Evolutionary conservation across 2,329 filamentous ascomycete genomes (phyloP), one percentile per base, ranked within the genome.

Genomic region (Penicillium freii): DNA sequence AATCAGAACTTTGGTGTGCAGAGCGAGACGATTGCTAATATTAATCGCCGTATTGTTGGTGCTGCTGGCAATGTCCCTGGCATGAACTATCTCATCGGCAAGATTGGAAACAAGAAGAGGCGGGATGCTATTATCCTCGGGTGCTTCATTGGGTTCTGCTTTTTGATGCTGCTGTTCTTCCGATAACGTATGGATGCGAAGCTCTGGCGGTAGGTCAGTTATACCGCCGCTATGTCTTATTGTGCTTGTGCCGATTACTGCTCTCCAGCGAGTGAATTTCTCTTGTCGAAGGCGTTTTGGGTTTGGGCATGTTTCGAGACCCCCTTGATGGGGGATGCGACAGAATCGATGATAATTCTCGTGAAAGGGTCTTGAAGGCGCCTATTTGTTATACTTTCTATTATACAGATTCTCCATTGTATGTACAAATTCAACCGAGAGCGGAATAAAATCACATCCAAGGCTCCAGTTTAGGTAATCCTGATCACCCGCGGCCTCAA

Each of bases 61-160:
- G 93, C 92, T 29, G 94, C 93, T 39, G 91, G 90, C 70, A 89
- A 96, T 72, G 89, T 99, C 17, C 94, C 94, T 0, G 94, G 94
- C 1, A 87, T 99, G 67, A 99, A 97, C 75, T 87, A 87, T 51
- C 79, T 99, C 70, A 97, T 99, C 67, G 86, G 87, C 51, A 89
- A 91, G 77, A 99, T 99, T 76, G 93, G 92, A 51, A 88, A 91
- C 57, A 95, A 96, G 81, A 96, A 96, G 83, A 86, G 93, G 73
- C 87, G 94, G 67, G 94, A 99, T 75, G 92, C 92, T 31, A 88
- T 99, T 65, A 96, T 99, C 63, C 84, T 99, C 79, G 94, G 91
- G 19, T 80, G 82, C 46, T 96, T 99, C 69, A 92, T 99, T 69
- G 92, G 92, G 0, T 84, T 96, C 66, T 97, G 94, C 77, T 95